These are phyloP conservation scores for Ambispora gerdemannii DNA, from an alignment of 192 early-diverging fungal genomes.

Conservation along the genomic window DNA sequence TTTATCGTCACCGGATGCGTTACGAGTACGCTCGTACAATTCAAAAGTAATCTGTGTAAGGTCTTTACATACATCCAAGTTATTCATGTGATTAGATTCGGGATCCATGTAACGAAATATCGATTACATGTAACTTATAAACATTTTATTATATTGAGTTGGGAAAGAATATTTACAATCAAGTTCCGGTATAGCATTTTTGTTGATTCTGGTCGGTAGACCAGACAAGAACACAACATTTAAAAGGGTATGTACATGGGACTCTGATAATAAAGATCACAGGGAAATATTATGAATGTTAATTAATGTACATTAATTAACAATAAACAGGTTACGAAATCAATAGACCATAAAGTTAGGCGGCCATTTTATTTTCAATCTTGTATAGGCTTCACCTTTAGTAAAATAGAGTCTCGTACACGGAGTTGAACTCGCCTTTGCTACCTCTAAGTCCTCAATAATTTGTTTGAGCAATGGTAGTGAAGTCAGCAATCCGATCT, in stretches of 20 bases:
- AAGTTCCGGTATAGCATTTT: slow-evolving; percentile 73
- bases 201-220: slow-evolving; percentile 66
- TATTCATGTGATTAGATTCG: slow-evolving; percentile 13
- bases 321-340: neutral
- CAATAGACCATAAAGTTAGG: neutral
- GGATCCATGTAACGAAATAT: too few relatives aligned
- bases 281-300: neutral
- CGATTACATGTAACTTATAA: too few relatives aligned
- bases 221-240: slow-evolving; percentile 88
- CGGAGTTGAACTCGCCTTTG: slow-evolving; percentile 49
- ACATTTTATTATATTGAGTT: too few relatives aligned
- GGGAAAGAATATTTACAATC: slow-evolving; percentile 65
- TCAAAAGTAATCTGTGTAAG: slow-evolving; percentile 98
- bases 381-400: slow-evolving; percentile 65
- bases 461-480: slow-evolving; percentile 77
- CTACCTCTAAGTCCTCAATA: slow-evolving; percentile 66
- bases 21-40: slow-evolving; percentile 74
- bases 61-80: too few relatives aligned
- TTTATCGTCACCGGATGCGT: slow-evolving; percentile 37
- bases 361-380: neutral
- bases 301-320: too few relatives aligned
- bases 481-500: slow-evolving; percentile 81
- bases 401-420: slow-evolving; percentile 89
- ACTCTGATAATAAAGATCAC: slow-evolving; percentile 45
- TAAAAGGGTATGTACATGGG: slow-evolving; percentile 88